A percentile compares a stretch with the other conserved stretches of the same genome.
phyloP scores from a whole-genome alignment of 345 rosid genomes.

The Cochlearia excelsa region DNA sequence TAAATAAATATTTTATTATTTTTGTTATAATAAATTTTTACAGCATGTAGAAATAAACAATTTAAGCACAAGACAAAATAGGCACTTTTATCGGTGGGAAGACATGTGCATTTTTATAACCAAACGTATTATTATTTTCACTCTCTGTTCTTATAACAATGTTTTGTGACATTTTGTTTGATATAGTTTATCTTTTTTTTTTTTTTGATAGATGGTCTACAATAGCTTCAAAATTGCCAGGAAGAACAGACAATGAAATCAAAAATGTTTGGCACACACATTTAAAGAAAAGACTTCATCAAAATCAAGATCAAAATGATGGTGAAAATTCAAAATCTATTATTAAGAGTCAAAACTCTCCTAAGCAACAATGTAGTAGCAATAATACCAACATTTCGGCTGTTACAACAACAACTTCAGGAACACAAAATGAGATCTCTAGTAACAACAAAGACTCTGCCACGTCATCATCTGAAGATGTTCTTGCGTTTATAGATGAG shows the following conservation, averaged over 20 bases:
- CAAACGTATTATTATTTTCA: slow-evolving; percentile 14
- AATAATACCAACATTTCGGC: slow-evolving; percentile 23
- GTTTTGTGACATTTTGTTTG: slow-evolving; percentile 1
- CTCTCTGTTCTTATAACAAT: slow-evolving; percentile 7
- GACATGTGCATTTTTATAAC: slow-evolving; percentile 29
- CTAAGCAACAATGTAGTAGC: slow-evolving; percentile 28
- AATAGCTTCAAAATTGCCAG: slow-evolving; percentile 50
- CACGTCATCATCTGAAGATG: slow-evolving; percentile 19
- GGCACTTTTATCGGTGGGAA: slow-evolving; percentile 31
- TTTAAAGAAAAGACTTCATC: slow-evolving; percentile 38
- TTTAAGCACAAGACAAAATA: slow-evolving; percentile 27
- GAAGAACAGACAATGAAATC: slow-evolving; percentile 56
- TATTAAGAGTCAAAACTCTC: slow-evolving; percentile 18
- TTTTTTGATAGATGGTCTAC: slow-evolving; percentile 45
- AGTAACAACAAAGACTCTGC: slow-evolving; percentile 29
- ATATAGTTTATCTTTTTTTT: background rate
- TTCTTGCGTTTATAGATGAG: slow-evolving; percentile 31
- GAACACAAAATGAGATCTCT: slow-evolving; percentile 23
- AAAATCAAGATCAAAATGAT: slow-evolving; percentile 18
- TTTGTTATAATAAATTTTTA: too few relatives aligned
- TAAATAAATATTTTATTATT: background rate
- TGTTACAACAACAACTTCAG: slow-evolving; percentile 24
- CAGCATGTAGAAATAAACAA: background rate
- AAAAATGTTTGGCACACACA: slow-evolving; percentile 50
- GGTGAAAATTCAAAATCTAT: background rate